Evolutionary conservation across 2,329 filamentous ascomycete species (phyloP), one percentile per base, ranked within the genome.

Genomic region (Claviceps arundinis): DNA sequence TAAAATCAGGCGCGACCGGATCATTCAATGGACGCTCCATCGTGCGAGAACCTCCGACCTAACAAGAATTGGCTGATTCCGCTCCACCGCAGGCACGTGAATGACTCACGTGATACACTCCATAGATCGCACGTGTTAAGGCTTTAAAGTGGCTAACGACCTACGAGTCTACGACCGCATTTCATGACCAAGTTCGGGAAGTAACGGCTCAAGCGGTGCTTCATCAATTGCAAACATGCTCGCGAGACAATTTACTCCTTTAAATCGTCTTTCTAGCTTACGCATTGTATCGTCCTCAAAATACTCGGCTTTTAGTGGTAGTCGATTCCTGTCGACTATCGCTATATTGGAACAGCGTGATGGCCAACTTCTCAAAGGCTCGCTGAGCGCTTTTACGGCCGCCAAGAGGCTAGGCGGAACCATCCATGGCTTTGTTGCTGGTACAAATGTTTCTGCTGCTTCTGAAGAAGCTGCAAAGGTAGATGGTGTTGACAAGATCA

Each of bases 291-390:
- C 48, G 14, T 45, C n/a, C 24, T 30, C 48, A 7, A 41, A 30
- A 17, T 34, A 17, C 30, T 17, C 37, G 26, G 17, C 37, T 22
- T 14, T 19, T 44, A 37, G 11, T 46, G 46, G 40, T 41, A 45
- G 37, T 40, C 55, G 46, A 17, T 30, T 53, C 59, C 77, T 94
- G 54, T 96, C 90, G 49, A 93, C 90, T 38, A 79, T 98, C 52
- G 91, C 91, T 46, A 75, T 98, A 51, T 80, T 98, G 56, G 93
- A 98, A 72, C 93, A 97, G 71, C 82, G 84, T 62, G 86, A 95
- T 62, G 93, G 93, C 56, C 84, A 89, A 71, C 79, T 98, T 58
- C 89, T 88, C 64, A 71, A 78, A 56, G 84, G 86, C 22, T 96
- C 90, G 5, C 74, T 96, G 52, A 87, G 87, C 63, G 85, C 89